A percentile compares a stretch with the other conserved stretches of the same genome.
These are phyloP conservation scores for Sapria himalayana DNA, from an alignment of 345 rosid genomes.

Conservation along the genomic window DNA sequence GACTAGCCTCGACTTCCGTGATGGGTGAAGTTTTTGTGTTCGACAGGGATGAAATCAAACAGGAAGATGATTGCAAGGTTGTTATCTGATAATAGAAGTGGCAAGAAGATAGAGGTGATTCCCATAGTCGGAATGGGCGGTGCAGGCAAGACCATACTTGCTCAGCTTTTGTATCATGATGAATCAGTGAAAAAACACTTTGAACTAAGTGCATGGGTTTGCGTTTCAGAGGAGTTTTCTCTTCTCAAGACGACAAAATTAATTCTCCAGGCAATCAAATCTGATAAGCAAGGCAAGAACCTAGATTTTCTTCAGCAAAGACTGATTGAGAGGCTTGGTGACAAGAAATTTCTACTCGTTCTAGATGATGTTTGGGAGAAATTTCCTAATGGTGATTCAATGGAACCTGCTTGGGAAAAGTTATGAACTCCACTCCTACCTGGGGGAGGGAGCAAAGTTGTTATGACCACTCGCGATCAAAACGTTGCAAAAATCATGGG, in stretches of 20 bases:
- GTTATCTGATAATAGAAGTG: neutral
- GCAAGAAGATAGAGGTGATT: conserved; percentile 1
- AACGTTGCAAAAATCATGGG: conserved; percentile 4
- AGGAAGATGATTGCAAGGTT: conserved; percentile 1
- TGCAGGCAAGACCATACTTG: conserved; percentile 12
- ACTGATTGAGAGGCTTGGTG: conserved; percentile 6
- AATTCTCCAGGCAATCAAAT: neutral
- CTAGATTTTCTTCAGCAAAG: conserved; percentile 1
- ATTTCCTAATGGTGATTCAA: too few relatives aligned
- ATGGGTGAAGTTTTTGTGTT: conserved; percentile 6
- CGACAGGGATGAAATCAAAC: conserved; percentile 10
- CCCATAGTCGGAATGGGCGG: conserved; percentile 13
- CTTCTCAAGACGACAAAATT: neutral
- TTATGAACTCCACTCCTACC: neutral
- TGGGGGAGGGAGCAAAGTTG: conserved; percentile 8
- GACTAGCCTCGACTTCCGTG: conserved; percentile 4
- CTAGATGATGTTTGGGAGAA: conserved; percentile 31
- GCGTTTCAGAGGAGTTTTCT: conserved; percentile 10
- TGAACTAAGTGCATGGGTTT: conserved; percentile 6
- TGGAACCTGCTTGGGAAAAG: conserved; percentile 5
- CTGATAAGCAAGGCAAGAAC: neutral
- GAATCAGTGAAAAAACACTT: neutral
- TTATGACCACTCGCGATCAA: conserved; percentile 8
- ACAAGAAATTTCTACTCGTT: conserved; percentile 19
- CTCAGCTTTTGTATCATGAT: conserved; percentile 13